A percentile compares a stretch with the other conserved stretches of the same genome.
phyloP scores from a whole-genome alignment of 2,329 filamentous ascomycete genomes.

The Hyphodiscus sp. region DNA sequence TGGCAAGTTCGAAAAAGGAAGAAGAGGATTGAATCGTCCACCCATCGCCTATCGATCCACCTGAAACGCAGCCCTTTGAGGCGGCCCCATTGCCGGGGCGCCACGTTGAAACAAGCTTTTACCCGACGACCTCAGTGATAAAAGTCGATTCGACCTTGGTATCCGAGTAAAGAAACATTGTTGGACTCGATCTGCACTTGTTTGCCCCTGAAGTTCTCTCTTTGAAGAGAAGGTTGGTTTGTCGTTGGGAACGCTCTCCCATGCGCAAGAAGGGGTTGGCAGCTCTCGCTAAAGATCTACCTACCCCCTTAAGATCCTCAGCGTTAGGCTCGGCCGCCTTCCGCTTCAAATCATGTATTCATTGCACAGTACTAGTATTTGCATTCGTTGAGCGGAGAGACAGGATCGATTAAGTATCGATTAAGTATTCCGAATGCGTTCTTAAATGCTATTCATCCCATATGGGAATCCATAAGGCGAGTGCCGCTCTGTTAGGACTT shows the following conservation, averaged over 20 bases:
- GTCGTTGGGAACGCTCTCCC: not conserved
- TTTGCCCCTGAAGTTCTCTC: not conserved
- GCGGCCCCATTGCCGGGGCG: not conserved
- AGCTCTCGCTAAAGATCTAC: not conserved
- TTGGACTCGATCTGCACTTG: not conserved
- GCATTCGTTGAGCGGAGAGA: too few relatives aligned
- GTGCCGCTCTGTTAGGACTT: too few relatives aligned
- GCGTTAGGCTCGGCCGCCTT: too few relatives aligned
- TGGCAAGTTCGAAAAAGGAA: not conserved
- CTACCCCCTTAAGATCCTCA: not conserved
- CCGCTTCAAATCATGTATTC: too few relatives aligned
- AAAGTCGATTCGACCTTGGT: not conserved
- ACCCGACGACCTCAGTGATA: not conserved
- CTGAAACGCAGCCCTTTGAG: not conserved
- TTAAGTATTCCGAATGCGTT: too few relatives aligned
- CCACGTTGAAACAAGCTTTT: not conserved
- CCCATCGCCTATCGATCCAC: not conserved
- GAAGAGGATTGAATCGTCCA: not conserved
- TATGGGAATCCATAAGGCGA: too few relatives aligned
- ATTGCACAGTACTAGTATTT: too few relatives aligned
- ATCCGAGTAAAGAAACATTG: not conserved
- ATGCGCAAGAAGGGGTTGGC: too few relatives aligned
- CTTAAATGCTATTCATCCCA: too few relatives aligned
- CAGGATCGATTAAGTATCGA: too few relatives aligned
- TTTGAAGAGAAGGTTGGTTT: not conserved